A percentile compares a stretch with the other conserved stretches of the same genome.
Conservation (phyloP, 2,329 filamentous ascomycete species). For the Pestalotiopsis sp. region DNA sequence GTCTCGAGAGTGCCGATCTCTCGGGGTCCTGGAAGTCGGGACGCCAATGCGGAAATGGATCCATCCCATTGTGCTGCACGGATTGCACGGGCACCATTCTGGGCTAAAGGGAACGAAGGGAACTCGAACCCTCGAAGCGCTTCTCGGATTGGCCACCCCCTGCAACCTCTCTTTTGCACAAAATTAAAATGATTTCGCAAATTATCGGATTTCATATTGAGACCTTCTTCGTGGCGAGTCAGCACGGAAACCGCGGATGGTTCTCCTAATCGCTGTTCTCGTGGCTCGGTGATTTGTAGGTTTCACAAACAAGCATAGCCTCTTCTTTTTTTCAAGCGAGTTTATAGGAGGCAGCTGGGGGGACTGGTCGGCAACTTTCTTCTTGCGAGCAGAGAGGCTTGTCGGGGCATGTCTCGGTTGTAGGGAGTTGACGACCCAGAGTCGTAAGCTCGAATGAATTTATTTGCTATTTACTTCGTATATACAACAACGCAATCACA, state of each 20-base stretch:
- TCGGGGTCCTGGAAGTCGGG: not conserved
- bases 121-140: not conserved
- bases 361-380: too few species aligned
- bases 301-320: too few species aligned
- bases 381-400: too few species aligned
- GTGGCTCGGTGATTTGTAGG: too few species aligned
- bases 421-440: too few species aligned
- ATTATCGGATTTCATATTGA: not conserved
- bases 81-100: not conserved
- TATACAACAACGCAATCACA: not conserved
- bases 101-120: not conserved
- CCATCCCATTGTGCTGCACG: not conserved
- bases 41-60: not conserved
- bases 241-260: not conserved
- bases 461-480: too few species aligned
- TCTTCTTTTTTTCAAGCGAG: too few species aligned
- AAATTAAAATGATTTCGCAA: not conserved
- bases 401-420: too few species aligned
- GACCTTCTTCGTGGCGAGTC: not conserved
- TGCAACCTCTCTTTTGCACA: not conserved
- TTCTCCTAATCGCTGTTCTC: not conserved
- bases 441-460: too few species aligned
- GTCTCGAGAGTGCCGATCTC: not conserved
- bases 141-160: not conserved
- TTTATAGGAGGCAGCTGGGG: too few species aligned